Evolutionary conservation across 441 rosid genomes (phyloP).

Genomic region (Gossypium davidsonii): DNA sequence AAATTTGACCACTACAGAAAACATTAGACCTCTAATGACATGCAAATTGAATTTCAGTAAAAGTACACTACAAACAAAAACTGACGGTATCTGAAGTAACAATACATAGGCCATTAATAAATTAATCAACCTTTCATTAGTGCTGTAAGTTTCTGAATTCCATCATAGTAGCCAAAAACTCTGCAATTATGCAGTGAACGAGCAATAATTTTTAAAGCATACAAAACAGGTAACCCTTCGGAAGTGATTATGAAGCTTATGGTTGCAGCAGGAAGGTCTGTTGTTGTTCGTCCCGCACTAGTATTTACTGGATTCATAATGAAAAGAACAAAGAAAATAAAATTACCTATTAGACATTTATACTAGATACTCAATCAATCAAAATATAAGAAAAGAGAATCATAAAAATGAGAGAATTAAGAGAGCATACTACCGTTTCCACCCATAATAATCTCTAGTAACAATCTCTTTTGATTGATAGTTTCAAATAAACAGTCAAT

Average conservation of each 20-base stretch:
- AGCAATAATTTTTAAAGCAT: constrained; percentile 45
- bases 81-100: constrained; percentile 1
- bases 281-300: constrained; percentile 24
- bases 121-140: constrained; percentile 55
- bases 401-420: background rate
- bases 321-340: constrained; percentile 2
- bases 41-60: constrained; percentile 5
- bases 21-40: background rate
- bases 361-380: background rate
- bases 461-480: background rate
- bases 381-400: background rate
- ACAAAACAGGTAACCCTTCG: constrained; percentile 43
- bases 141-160: constrained; percentile 63
- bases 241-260: constrained; percentile 29
- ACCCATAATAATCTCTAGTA: background rate
- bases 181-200: constrained; percentile 75
- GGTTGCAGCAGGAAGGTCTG: constrained; percentile 35
- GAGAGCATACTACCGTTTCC: background rate
- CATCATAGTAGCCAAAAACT: constrained; percentile 62
- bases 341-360: background rate
- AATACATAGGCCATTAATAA: background rate
- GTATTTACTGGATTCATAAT: constrained; percentile 41
- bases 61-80: constrained; percentile 8
- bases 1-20: background rate
- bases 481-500: background rate